Evolutionary conservation across 139 green algal genomes (phyloP), one percentile per base, ranked within the genome.

Genomic region (Micromonas pusilla): DNA sequence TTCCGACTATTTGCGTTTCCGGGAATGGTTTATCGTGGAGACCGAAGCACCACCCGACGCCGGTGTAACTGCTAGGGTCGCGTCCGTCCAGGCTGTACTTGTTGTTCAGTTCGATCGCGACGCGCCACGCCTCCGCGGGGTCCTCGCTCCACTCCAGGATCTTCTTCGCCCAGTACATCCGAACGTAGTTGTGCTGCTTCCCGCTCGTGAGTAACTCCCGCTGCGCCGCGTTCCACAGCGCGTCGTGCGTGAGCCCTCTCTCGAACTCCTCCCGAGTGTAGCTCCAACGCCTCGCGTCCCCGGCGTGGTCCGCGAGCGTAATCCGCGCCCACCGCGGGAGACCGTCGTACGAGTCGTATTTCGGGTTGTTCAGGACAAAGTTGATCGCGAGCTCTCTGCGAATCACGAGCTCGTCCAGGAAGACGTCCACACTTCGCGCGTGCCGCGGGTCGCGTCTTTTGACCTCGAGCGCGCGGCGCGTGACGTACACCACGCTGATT

Each of bases 91-190:
- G 53, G 16, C 52, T 73, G 30, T 79, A 85, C 62, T 90, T 93
- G 84, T 98, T 91, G 76, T 97, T 98, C 32, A 98, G 83, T 71
- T 89, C 89, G 75, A 97, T 93, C 70, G 81, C 79, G 9, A 87
- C 78, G 57, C 88, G 84, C 68, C 97, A 85, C 25, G 93, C 93
- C 75, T 97, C 79, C 79, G 93, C 86, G 0, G 93, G 87, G 0
- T 45, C 83, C 0, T 71, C 34, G 0, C 87, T 96, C 93, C 93
- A 98, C 87, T 97, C 93, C 52, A 98, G 85, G 21, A 98, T 97
- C 89, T 97, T 97, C 83, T 97, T 97, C 52, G 89, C 90, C 93
- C 93, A 97, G 86, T 97, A 98, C 93, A 98, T 98, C 39, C 84
- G 88, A 88, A 97, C 93, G 88, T 94, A 98, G 80, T 93, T 93